Evolutionary conservation across 768 basidiomycete genomes (phyloP), one percentile per base, ranked within the genome.

Genomic region (Podaxis carcinomalis): DNA sequence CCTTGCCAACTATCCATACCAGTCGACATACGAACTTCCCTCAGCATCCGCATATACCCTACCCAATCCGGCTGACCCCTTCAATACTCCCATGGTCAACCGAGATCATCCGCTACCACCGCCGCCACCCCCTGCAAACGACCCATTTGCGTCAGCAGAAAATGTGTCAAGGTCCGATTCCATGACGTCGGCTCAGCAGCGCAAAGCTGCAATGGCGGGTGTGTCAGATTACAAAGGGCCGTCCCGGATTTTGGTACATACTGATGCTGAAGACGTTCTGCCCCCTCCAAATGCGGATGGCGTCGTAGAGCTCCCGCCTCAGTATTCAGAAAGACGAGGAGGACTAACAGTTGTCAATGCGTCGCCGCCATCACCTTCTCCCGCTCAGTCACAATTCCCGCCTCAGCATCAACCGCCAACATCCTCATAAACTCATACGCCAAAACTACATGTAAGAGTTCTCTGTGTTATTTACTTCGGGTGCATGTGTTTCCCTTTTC

Each of bases 231-330:
- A 82, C 65, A 76, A 70, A 49, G 13, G 16, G 10, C 73, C 80
- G 3, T 74, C 86, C 21, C 81, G 86, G 51, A 87, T 83, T 68
- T 77, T 90, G 59, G 64, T 90, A 5, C 89, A 91, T 64, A 86
- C 84, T 2, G 90, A 90, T 68, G 80, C 80, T 6, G 88, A 88
- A 56, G 89, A 90, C 66, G 72, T 67, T 11, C 40, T 74, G 9
- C 75, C 82, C 5, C 74, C 71, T 42, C 71, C 73, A 21, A 75
- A 76, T 56, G 79, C 75, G 25, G 72, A 80, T 16, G 88, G 79
- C 5, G 73, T 89, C 21, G 78, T 90, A 5, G 90, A 92, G 72
- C 78, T 90, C n/a, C 90, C 90, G 27, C 89, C 89, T 14, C 84
- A 84, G 68, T 92, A 92, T 67, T 78, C 79, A 25, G 86, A 83